phyloP scores from a whole-genome alignment of 2,329 filamentous ascomycete genomes.

The Polychaeton citri region DNA sequence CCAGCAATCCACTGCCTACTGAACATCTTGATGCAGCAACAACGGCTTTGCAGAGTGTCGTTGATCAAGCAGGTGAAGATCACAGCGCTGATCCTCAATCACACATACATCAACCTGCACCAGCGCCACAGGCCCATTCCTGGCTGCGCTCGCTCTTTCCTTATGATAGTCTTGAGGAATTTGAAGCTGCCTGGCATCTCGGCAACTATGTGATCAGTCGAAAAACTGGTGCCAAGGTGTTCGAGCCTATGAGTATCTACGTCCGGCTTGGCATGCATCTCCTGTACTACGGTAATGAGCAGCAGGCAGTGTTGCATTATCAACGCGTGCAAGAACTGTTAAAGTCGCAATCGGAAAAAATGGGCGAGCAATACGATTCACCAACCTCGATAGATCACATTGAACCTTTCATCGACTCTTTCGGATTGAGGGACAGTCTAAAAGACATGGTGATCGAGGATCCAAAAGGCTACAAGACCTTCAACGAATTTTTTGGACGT shows the following conservation, averaged over 20 bases:
- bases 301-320: constrained; percentile 26
- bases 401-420: constrained; percentile 27
- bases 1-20: constrained; percentile 1
- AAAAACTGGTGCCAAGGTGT: constrained; percentile 25
- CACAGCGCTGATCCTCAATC: constrained; percentile 12
- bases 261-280: constrained; percentile 31
- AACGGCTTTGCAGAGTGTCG: constrained; percentile 11
- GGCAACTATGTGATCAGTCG: constrained; percentile 33
- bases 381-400: constrained; percentile 25
- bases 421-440: constrained; percentile 20
- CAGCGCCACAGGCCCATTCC: constrained; percentile 4
- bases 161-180: constrained; percentile 14
- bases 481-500: constrained; percentile 32
- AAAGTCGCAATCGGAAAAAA: constrained; percentile 25
- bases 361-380: constrained; percentile 28
- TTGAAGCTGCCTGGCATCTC: constrained; percentile 25
- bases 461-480: constrained; percentile 24
- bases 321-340: constrained; percentile 21
- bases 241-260: constrained; percentile 31
- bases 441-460: constrained; percentile 25
- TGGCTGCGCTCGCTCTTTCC: constrained; percentile 14
- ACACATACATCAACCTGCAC: constrained; percentile 13
- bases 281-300: constrained; percentile 28
- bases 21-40: constrained; percentile 15
- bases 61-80: constrained; percentile 9